phyloP scores from a whole-genome alignment of 2,329 filamentous ascomycete genomes.

The Ustulina deusta region DNA sequence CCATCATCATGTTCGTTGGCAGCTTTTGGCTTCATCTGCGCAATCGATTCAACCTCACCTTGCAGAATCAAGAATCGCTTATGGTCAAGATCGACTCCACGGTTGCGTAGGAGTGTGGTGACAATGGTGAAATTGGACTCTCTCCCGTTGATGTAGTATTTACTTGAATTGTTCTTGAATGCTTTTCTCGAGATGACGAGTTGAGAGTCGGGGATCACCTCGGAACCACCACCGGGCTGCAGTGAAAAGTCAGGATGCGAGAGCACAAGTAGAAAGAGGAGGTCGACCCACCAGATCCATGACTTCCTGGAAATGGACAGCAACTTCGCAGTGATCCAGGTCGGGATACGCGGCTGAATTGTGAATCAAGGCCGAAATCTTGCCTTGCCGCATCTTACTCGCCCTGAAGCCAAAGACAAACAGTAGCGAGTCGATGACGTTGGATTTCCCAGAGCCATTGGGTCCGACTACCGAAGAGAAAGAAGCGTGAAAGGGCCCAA shows the following conservation, averaged over 20 bases:
- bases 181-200: slow-evolving; percentile 90
- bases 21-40: slow-evolving; percentile 98
- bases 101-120: slow-evolving; percentile 85
- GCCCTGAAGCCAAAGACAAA: slow-evolving; percentile 99
- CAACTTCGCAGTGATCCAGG: slow-evolving; percentile 91
- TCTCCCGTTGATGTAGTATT: slow-evolving; percentile 94
- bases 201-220: slow-evolving; percentile 84
- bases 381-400: slow-evolving; percentile 99
- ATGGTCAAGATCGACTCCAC: slow-evolving; percentile 95
- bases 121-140: slow-evolving; percentile 93
- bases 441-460: slow-evolving; percentile 98
- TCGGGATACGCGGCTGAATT: slow-evolving; percentile 91
- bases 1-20: slow-evolving; percentile 96
- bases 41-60: slow-evolving; percentile 97
- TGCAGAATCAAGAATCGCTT: slow-evolving; percentile 98
- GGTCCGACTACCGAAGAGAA: slow-evolving; percentile 98
- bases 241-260: slow-evolving; percentile 47
- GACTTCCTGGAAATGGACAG: slow-evolving; percentile 96
- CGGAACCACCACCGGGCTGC: slow-evolving; percentile 76
- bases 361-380: slow-evolving; percentile 97
- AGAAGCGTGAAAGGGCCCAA: slow-evolving; percentile 95
- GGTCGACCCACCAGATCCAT: slow-evolving; percentile 75
- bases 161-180: slow-evolving; percentile 98
- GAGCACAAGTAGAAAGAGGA: neutral
- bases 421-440: slow-evolving; percentile 96